A percentile compares a stretch with the other conserved stretches of the same genome.
Conservation (phyloP, 805 yeast species). For the Saccharomyces eubayanus region DNA sequence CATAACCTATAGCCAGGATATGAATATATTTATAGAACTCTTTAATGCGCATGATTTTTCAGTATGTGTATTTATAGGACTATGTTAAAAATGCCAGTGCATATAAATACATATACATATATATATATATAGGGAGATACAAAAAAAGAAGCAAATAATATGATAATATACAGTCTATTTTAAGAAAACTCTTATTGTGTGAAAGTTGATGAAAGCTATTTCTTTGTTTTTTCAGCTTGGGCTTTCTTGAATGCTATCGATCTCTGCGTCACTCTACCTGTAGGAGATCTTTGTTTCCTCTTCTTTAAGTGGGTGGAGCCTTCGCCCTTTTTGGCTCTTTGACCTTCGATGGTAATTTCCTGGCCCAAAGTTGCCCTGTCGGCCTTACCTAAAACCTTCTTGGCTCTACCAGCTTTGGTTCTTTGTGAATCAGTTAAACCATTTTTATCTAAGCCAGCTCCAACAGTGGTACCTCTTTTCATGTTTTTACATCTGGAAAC, state of each 20-base stretch:
- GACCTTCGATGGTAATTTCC: slow-evolving; percentile 55
- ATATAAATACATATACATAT: no score
- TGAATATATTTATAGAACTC: background rate
- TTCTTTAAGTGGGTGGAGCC: slow-evolving; percentile 54
- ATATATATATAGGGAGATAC: background rate
- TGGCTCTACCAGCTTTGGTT: slow-evolving; percentile 75
- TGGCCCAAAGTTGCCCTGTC: slow-evolving; percentile 65
- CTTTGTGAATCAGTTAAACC: slow-evolving; percentile 55
- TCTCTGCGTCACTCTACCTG: slow-evolving; percentile 41
- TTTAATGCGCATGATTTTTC: background rate
- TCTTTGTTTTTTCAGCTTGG: slow-evolving; percentile 6
- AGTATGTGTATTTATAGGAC: background rate
- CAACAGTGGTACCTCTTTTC: slow-evolving; percentile 17
- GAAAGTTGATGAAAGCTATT: background rate
- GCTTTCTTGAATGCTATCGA: slow-evolving; percentile 36
- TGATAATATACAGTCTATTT: background rate
- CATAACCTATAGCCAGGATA: background rate
- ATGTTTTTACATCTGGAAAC: slow-evolving; percentile 58
- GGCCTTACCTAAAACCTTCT: slow-evolving; percentile 64
- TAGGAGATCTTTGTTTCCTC: slow-evolving; percentile 38
- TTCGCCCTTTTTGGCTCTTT: slow-evolving; percentile 65
- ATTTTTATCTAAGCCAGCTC: slow-evolving; percentile 6
- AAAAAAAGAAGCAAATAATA: background rate
- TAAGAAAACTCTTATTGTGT: background rate
- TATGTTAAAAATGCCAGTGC: background rate